These are phyloP conservation scores for Yamadazyma olivae DNA, from an alignment of 805 yeast genomes.

Conservation along the genomic window DNA sequence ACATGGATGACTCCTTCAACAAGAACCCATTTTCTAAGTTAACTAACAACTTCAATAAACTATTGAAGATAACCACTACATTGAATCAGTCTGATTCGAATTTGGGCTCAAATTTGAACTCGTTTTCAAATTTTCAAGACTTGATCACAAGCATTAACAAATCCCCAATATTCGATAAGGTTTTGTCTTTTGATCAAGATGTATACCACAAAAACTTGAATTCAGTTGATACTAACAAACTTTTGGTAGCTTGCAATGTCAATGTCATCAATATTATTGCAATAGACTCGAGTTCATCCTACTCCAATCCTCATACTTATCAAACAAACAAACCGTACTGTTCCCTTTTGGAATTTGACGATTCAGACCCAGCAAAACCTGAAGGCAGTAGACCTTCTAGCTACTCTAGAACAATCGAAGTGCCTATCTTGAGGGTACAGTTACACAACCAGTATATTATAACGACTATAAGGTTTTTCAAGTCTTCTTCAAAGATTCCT, in stretches of 20 bases:
- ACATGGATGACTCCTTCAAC: too few species aligned
- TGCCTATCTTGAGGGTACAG: slow-evolving; percentile 43
- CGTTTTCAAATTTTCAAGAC: slow-evolving; percentile 5
- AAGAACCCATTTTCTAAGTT: slow-evolving; percentile 31
- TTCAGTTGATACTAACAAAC: slow-evolving; percentile 14
- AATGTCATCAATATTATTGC: slow-evolving; percentile 47
- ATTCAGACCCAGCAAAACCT: background rate
- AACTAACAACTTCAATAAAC: slow-evolving; percentile 28
- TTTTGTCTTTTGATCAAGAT: slow-evolving; percentile 7
- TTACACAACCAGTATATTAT: slow-evolving; percentile 34
- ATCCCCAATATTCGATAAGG: slow-evolving; percentile 8
- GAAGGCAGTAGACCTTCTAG: background rate
- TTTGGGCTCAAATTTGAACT: background rate
- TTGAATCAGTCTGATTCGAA: background rate
- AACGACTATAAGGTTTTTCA: slow-evolving; percentile 35
- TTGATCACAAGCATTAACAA: slow-evolving; percentile 7
- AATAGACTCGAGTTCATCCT: slow-evolving; percentile 25
- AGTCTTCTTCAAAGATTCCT: slow-evolving; percentile 26
- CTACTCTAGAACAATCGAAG: slow-evolving; percentile 37
- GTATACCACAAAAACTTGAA: slow-evolving; percentile 6
- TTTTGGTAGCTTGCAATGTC: slow-evolving; percentile 47
- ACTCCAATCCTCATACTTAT: slow-evolving; percentile 17
- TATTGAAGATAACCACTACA: slow-evolving; percentile 15
- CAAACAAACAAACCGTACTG: slow-evolving; percentile 19
- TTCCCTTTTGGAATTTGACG: slow-evolving; percentile 16